Percentiles rank a stretch among this genome's conserved stretches.
Conservation (phyloP, 352 stramenopile genomes). For the Phytophthora sansomeana region DNA sequence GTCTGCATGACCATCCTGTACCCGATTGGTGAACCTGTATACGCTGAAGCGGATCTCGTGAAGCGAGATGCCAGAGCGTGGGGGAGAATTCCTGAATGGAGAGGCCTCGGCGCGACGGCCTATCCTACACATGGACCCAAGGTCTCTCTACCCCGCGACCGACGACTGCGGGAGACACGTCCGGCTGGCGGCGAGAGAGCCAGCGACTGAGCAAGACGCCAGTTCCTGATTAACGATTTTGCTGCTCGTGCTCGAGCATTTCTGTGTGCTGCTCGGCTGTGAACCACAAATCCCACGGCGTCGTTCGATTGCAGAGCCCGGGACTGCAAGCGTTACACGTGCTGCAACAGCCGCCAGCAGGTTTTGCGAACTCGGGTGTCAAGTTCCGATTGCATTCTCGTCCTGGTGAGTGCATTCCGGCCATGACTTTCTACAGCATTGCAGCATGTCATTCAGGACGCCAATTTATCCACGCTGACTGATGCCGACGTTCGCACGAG, state of each 20-base stretch:
- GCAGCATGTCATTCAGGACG: not conserved
- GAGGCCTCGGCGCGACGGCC: not conserved
- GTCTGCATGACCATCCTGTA: conserved; percentile 45
- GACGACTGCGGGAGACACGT: conserved; percentile 27
- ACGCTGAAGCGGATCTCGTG: conserved; percentile 29
- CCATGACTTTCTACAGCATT: not conserved
- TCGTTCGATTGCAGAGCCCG: conserved; percentile 30
- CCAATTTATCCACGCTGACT: conserved; percentile 1
- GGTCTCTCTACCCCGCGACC: conserved; percentile 39
- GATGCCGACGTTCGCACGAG: conserved; percentile 7
- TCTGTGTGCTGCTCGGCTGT: conserved; percentile 12
- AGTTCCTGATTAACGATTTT: conserved; percentile 34
- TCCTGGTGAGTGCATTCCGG: not conserved
- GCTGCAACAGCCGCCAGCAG: conserved; percentile 12
- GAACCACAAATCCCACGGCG: conserved; percentile 20
- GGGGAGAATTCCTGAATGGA: conserved; percentile 46
- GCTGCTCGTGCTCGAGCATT: conserved; percentile 28
- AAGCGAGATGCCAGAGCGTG: conserved; percentile 39
- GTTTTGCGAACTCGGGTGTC: conserved; percentile 10
- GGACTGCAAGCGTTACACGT: conserved; percentile 26
- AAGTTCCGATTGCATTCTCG: not conserved
- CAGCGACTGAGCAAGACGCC: conserved; percentile 12
- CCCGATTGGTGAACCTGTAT: too few species aligned
- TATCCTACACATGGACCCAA: conserved; percentile 9
- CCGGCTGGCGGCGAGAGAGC: conserved; percentile 35